A percentile compares a stretch with the other conserved stretches of the same genome.
Evolutionary conservation across 768 basidiomycete species (phyloP).

Genomic region (Cubamyces sp.): DNA sequence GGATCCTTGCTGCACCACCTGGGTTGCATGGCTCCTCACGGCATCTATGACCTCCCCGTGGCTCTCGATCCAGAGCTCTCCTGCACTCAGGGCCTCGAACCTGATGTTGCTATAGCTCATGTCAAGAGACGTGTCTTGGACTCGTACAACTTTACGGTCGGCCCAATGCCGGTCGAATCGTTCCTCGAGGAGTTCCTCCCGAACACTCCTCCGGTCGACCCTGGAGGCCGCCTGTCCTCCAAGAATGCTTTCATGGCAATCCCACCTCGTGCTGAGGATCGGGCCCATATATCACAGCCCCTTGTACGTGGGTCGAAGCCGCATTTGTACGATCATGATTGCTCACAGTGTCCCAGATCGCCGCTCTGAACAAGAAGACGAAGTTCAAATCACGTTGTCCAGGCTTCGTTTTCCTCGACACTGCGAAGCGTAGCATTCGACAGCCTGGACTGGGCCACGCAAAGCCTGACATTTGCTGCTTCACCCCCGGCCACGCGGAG

Average conservation of each 20-base stretch:
- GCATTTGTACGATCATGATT: not conserved
- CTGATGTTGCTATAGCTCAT: not conserved
- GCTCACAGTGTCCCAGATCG: not conserved
- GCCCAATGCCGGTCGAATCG: slow-evolving; percentile 16
- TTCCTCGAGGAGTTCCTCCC: slow-evolving; percentile 9
- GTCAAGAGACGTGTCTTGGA: not conserved
- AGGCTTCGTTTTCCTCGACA: slow-evolving; percentile 7
- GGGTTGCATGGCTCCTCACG: no score
- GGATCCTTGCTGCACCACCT: no score
- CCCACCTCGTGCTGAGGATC: not conserved
- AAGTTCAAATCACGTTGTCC: slow-evolving; percentile 1
- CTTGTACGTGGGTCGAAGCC: not conserved
- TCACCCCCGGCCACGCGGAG: not conserved
- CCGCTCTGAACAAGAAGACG: not conserved
- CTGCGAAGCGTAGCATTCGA: not conserved
- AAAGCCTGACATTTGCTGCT: slow-evolving; percentile 19
- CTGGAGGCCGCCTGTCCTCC: not conserved
- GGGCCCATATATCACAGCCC: not conserved
- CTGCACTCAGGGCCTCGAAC: not conserved
- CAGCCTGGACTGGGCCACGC: not conserved
- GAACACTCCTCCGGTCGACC: not conserved
- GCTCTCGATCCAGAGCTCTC: not conserved
- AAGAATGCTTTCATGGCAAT: slow-evolving; percentile 3
- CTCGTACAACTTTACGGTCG: not conserved
- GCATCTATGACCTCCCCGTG: not conserved